Base-by-base conservation (phyloP, 2,329 filamentous ascomycete species). In the Metarhizium guizhouense region DNA sequence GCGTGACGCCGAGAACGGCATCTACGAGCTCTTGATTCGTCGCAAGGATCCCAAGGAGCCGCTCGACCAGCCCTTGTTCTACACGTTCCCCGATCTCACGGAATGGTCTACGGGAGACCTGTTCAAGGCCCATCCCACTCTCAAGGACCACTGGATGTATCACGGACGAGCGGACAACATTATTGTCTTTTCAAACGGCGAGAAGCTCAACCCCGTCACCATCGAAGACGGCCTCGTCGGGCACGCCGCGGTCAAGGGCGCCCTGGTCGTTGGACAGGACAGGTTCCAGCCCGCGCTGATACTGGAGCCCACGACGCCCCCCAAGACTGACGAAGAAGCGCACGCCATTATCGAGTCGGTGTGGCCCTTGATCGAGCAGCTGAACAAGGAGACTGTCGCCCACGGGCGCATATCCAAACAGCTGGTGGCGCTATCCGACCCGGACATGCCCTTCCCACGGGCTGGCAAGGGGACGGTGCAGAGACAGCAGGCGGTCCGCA, bases 381-480 rank as follows among this genome's bases (percentile, higher is more conserved):
- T 70, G 2, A 80, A 80, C 60, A 65, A 69, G 42, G 65, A 68
- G 40, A 73, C 73, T 0, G 74, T 76, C 0, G 69, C 75, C 0
- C 76, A 80, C 52, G 77, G 74, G 2, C 74, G 72, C 34, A 74
- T 80, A 30, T 66, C 65, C 2, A 68, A 69, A 1, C 63, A 73
- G 10, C 66, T 76, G 42, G 62, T 79, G 30, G 59, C 61, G 0
- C 20, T 80, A 4, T 65, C 75, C 0, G 66, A 68, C 8, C 68
- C 72, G 0, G 59, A 67, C 8, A 76, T 73, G 59, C 75, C 76
- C 0, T 76, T 80, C 54, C 61, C 66, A 0, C 68, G 73, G 3
- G 70, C 76, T 0, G 67, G 70, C 1, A 80, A 80, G 60, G 76
- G 76, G 1, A 75, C 74, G 0, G 61, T 80, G 6, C 75, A 75